These are phyloP conservation scores for Gaeumannomyces sp. DNA, from an alignment of 2,329 filamentous ascomycete genomes.

Conservation along the genomic window DNA sequence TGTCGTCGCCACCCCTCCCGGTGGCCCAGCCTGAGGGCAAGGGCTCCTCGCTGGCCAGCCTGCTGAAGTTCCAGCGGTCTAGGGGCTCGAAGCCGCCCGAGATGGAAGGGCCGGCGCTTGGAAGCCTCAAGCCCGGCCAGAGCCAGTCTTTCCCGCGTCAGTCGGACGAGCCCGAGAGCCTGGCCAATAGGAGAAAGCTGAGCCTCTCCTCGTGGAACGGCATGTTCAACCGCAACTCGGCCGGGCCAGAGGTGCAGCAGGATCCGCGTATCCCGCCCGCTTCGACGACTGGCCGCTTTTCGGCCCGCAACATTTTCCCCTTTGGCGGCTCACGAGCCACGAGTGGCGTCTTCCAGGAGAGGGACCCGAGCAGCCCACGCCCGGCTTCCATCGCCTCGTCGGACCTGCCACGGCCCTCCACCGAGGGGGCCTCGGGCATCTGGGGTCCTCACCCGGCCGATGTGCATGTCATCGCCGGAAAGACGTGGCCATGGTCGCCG, in stretches of 20 bases:
- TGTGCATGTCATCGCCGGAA: conserved; percentile 31
- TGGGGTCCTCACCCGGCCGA: conserved; percentile 54
- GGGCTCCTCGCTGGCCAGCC: conserved; percentile 31
- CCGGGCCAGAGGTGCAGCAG: conserved; percentile 38
- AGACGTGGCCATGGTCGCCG: conserved; percentile 58
- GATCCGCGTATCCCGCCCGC: conserved; percentile 18
- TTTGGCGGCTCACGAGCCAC: conserved; percentile 44
- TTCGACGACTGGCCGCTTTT: conserved; percentile 28
- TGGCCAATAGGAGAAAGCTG: conserved; percentile 41
- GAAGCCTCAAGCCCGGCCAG: conserved; percentile 63
- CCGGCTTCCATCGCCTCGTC: conserved; percentile 63
- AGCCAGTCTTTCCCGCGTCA: conserved; percentile 71
- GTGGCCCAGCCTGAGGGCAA: conserved; percentile 14
- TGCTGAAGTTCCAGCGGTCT: conserved; percentile 57
- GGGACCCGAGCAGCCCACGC: conserved; percentile 54
- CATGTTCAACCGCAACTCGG: conserved; percentile 49
- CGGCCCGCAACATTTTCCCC: conserved; percentile 37
- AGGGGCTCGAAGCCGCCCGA: conserved; percentile 54
- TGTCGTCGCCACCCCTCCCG: conserved; percentile 35
- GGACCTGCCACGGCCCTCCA: conserved; percentile 70
- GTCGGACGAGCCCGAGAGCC: conserved; percentile 47
- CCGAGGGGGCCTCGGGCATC: conserved; percentile 65
- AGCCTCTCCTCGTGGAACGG: conserved; percentile 52
- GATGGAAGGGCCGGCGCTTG: conserved; percentile 58
- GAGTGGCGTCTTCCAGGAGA: conserved; percentile 43